Percentiles rank a stretch among this genome's conserved stretches.
Conservation (phyloP, 2,329 filamentous ascomycete genomes). For the Botrytis sinoallii region DNA sequence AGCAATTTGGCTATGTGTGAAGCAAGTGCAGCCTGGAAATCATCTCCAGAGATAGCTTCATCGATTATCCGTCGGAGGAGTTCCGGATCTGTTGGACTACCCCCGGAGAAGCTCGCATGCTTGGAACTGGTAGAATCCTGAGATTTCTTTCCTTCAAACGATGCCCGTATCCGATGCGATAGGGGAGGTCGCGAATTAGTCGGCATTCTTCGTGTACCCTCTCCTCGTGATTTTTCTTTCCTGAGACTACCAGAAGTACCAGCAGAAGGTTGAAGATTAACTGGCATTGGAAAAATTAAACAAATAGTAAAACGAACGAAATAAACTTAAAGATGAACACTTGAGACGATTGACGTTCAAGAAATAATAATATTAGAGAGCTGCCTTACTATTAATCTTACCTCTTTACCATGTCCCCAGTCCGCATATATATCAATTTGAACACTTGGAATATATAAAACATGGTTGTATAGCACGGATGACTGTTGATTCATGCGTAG, state of each 20-base stretch:
- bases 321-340: not conserved
- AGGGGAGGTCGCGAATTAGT: slow-evolving; percentile 35
- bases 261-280: slow-evolving; percentile 14
- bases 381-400: slow-evolving; percentile 6
- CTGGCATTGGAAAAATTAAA: slow-evolving; percentile 12
- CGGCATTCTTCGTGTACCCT: slow-evolving; percentile 15
- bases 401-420: slow-evolving; percentile 10
- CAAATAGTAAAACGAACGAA: not conserved
- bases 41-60: slow-evolving; percentile 33
- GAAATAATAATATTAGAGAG: slow-evolving; percentile 6
- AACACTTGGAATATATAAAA: slow-evolving; percentile 25
- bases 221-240: not conserved
- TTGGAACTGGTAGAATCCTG: slow-evolving; percentile 4
- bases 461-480: slow-evolving; percentile 42
- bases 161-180: slow-evolving; percentile 34
- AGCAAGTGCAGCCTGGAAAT: slow-evolving; percentile 36
- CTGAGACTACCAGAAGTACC: not conserved
- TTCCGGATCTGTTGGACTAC: slow-evolving; percentile 29
- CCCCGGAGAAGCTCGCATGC: slow-evolving; percentile 19
- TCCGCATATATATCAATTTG: slow-evolving; percentile 1
- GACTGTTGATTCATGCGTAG: slow-evolving; percentile 51
- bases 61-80: slow-evolving; percentile 32
- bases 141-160: slow-evolving; percentile 34
- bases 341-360: not conserved
- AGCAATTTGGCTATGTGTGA: slow-evolving; percentile 35